Evolutionary conservation across 208 protist genomes (phyloP).

Genomic region (Vickermania spadyakhi): DNA sequence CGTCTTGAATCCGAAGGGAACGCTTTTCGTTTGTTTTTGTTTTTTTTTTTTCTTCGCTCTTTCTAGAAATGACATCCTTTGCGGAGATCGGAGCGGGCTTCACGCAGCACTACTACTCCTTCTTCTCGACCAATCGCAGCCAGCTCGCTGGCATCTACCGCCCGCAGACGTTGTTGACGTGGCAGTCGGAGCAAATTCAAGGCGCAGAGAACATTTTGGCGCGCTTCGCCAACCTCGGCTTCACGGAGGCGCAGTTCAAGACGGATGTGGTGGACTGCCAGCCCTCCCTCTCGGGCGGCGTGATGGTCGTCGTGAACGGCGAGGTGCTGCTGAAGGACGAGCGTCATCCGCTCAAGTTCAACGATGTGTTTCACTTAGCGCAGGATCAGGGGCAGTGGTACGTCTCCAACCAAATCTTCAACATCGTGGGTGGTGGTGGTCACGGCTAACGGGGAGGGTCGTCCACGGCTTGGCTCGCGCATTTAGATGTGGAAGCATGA

Average conservation of each 20-base stretch:
- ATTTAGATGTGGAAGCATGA: too few relatives aligned
- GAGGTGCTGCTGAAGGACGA: slow-evolving; percentile 79
- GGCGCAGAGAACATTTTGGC: slow-evolving; percentile 76
- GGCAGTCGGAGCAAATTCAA: slow-evolving; percentile 79
- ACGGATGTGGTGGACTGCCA: slow-evolving; percentile 77
- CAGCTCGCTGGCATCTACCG: slow-evolving; percentile 76
- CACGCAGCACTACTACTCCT: slow-evolving; percentile 78
- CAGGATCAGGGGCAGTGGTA: slow-evolving; percentile 73
- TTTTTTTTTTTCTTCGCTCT: not conserved
- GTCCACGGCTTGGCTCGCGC: too few relatives aligned
- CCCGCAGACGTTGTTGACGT: slow-evolving; percentile 72
- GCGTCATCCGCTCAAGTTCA: slow-evolving; percentile 78
- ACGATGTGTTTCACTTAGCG: slow-evolving; percentile 80
- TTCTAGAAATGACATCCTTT: slow-evolving; percentile 47
- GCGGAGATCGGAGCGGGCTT: slow-evolving; percentile 59
- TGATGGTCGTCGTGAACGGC: slow-evolving; percentile 76
- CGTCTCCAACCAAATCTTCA: slow-evolving; percentile 85
- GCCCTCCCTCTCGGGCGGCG: slow-evolving; percentile 54
- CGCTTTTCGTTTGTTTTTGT: not conserved
- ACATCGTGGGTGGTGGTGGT: slow-evolving; percentile 76
- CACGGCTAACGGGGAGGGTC: slow-evolving; percentile 21
- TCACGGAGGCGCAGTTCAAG: slow-evolving; percentile 69
- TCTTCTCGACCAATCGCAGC: slow-evolving; percentile 52
- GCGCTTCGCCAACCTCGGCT: slow-evolving; percentile 67
- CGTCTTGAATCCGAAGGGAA: too few relatives aligned